These are phyloP conservation scores for Lophium mytilinum DNA, from an alignment of 495 filamentous ascomycete species.

Conservation along the genomic window DNA sequence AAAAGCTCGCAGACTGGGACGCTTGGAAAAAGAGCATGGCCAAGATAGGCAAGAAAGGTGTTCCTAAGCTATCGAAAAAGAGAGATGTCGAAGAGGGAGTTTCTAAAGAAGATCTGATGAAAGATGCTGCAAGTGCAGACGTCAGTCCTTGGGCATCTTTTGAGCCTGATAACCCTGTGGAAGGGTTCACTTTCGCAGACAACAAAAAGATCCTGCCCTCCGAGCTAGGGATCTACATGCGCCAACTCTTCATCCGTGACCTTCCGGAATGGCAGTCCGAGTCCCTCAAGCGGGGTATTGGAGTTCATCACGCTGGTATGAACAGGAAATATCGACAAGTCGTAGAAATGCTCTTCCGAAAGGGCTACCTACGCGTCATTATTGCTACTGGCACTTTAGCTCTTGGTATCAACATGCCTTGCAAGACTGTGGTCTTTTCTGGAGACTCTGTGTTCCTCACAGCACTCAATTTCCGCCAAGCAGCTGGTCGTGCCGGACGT, in stretches of 20 bases:
- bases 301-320: slow-evolving; percentile 71
- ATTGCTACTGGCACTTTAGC: slow-evolving; percentile 70
- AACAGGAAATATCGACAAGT: slow-evolving; percentile 66
- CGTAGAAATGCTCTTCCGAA: slow-evolving; percentile 66
- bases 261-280: slow-evolving; percentile 43
- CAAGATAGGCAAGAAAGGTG: slow-evolving; percentile 29
- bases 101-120: slow-evolving; percentile 45
- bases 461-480: slow-evolving; percentile 67
- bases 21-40: slow-evolving; percentile 39
- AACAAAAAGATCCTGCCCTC: slow-evolving; percentile 41
- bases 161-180: slow-evolving; percentile 53
- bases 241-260: slow-evolving; percentile 38
- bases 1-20: slow-evolving; percentile 44
- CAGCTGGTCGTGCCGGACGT: slow-evolving; percentile 66
- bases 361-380: slow-evolving; percentile 62
- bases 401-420: slow-evolving; percentile 80
- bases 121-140: slow-evolving; percentile 48
- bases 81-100: slow-evolving; percentile 34
- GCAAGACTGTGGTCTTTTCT: slow-evolving; percentile 69
- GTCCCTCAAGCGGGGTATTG: slow-evolving; percentile 56
- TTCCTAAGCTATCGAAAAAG: slow-evolving; percentile 20
- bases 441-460: slow-evolving; percentile 66
- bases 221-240: slow-evolving; percentile 46
- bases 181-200: slow-evolving; percentile 59
- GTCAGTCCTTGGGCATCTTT: slow-evolving; percentile 50